Percentiles rank a stretch among this genome's conserved stretches.
Evolutionary conservation across 805 yeast genomes (phyloP).

Genomic region (Maudiozyma serrabonitensis): DNA sequence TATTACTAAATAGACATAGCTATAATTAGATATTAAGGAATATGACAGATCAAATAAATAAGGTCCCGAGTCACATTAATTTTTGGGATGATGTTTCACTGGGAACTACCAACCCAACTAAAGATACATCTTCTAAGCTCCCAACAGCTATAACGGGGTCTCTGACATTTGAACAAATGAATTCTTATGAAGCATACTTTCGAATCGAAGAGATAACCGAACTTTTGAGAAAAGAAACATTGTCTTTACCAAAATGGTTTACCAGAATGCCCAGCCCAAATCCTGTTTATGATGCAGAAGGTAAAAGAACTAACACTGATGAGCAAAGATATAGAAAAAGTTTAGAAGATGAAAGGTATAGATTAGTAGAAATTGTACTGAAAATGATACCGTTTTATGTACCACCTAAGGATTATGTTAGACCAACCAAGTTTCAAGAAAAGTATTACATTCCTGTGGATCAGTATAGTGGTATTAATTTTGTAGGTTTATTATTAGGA

Average conservation of each 20-base stretch:
- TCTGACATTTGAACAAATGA: constrained; percentile 69
- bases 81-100: constrained; percentile 8
- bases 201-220: constrained; percentile 74
- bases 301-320: constrained; percentile 79
- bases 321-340: constrained; percentile 53
- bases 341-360: constrained; percentile 72
- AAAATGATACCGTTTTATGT: constrained; percentile 62
- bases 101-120: background rate
- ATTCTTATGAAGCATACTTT: constrained; percentile 56
- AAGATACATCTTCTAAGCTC: constrained; percentile 11
- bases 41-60: constrained; percentile 57
- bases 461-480: constrained; percentile 85
- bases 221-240: constrained; percentile 29
- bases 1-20: too few species aligned
- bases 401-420: constrained; percentile 70
- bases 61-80: constrained; percentile 34
- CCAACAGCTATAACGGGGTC: constrained; percentile 39
- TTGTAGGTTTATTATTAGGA: constrained; percentile 82
- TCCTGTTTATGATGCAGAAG: constrained; percentile 75
- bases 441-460: constrained; percentile 77
- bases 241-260: constrained; percentile 36
- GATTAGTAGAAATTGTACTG: constrained; percentile 65
- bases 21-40: background rate
- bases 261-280: constrained; percentile 81
- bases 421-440: constrained; percentile 65